Base-by-base conservation (phyloP, 148 eudicot species). In the Vaccinium myrtillus region DNA sequence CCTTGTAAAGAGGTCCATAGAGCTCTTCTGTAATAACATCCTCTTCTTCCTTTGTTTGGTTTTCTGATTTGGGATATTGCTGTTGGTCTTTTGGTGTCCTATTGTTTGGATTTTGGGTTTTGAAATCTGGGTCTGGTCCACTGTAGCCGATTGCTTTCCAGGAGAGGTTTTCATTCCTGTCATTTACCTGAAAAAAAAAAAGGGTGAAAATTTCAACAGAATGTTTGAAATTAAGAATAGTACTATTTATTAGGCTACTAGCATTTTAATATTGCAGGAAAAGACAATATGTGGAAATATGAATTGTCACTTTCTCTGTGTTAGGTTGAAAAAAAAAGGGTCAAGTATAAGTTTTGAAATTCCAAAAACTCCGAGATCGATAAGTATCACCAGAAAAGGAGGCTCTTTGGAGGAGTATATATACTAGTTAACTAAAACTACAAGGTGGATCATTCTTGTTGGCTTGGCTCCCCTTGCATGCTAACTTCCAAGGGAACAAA, bases 121-220 rank as follows among this genome's bases (percentile, higher is more conserved):
- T 79, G 78, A 89, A 81, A 13, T 87, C 88, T 36, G 92, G 95
- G 75, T 94, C 98, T 4, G 94, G 93, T 49, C 98, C 93, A 61
- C 86, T 83, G 74, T 94, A 94, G 53, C 91, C 94, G 10, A 94
- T 91, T 79, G 94, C 98, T 85, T 92, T 85, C 98, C 95, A 94
- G 1, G 91, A 88, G 4, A 77, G 81, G 84, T 94, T 94, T 30
- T 92, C 91, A 65, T 86, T 81, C 84, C 86, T 89, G 39, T 91
- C 91, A 84, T 93, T 87, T 51, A 94, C 90, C 98, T 94, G 87
- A 8, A 3, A 9, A 39, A 43, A 84, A 65, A 18, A 23, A 16
- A 59, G 8, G 27, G 27, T 10, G 13, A 5, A 14, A 12, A 43
- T 48, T 79, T 7, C 1, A 11, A 15, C 8, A 43, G 4, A 21